Conservation (phyloP, 352 stramenopile genomes). For the Poterioochromonas sp. region DNA sequence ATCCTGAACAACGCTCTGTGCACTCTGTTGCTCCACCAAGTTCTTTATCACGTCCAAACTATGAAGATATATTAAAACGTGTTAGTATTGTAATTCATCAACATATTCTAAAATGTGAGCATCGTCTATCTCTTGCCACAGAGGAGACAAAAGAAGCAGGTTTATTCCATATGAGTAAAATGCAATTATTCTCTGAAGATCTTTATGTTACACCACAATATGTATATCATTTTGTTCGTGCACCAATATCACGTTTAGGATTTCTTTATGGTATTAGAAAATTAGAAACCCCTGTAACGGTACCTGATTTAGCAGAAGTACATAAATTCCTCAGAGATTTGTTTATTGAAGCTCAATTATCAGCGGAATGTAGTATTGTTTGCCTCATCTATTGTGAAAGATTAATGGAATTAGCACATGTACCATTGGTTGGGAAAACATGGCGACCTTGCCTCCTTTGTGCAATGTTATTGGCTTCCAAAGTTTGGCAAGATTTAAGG, state of each 20-base stretch:
- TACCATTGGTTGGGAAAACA: constrained; percentile 37
- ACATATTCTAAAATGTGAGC: constrained; percentile 21
- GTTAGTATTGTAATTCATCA: constrained; percentile 21
- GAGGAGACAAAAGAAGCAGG: neutral
- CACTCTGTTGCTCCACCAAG: constrained; percentile 3
- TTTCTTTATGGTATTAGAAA: constrained; percentile 14
- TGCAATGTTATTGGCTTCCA: constrained; percentile 40
- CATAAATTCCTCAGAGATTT: constrained; percentile 11
- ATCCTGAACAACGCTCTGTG: neutral
- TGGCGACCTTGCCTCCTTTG: constrained; percentile 40
- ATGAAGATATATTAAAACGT: constrained; percentile 27
- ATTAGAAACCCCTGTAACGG: neutral
- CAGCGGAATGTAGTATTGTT: constrained; percentile 29
- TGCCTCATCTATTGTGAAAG: constrained; percentile 43
- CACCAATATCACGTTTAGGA: constrained; percentile 1
- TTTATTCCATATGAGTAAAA: neutral
- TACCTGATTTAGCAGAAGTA: neutral
- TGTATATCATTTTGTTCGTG: constrained; percentile 26
- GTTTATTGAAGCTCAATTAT: constrained; percentile 17
- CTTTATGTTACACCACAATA: constrained; percentile 5
- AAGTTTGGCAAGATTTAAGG: constrained; percentile 42
- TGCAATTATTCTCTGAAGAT: constrained; percentile 20
- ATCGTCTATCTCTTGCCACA: neutral
- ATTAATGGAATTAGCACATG: constrained; percentile 36
- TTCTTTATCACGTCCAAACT: neutral